Evolutionary conservation across 805 yeast genomes (phyloP).

Genomic region (Lipomyces sp.): DNA sequence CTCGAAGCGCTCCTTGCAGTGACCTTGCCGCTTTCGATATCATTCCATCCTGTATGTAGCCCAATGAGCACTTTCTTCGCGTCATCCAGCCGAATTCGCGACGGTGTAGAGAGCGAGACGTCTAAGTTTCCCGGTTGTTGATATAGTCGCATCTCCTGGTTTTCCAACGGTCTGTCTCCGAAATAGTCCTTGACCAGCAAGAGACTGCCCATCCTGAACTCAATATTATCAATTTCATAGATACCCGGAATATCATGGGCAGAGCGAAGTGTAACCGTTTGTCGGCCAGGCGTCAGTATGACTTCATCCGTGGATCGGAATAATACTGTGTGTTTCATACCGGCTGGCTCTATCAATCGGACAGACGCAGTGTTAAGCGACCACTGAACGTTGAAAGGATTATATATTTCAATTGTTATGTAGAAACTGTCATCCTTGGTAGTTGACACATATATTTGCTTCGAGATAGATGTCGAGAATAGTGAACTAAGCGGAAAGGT

Average conservation of each 20-base stretch:
- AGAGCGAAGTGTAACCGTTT: constrained; percentile 41
- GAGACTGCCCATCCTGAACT: constrained; percentile 41
- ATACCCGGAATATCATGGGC: constrained; percentile 47
- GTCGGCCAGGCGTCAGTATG: constrained; percentile 20
- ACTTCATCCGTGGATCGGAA: constrained; percentile 22
- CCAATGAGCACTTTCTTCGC: constrained; percentile 21
- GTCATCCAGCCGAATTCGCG: constrained; percentile 21
- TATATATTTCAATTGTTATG: constrained; percentile 12
- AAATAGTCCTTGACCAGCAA: constrained; percentile 39
- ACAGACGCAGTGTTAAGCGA: constrained; percentile 17
- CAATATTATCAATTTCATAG: constrained; percentile 44
- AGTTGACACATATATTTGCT: constrained; percentile 13
- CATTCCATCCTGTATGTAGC: constrained; percentile 36
- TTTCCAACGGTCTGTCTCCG: constrained; percentile 10
- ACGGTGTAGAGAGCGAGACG: constrained; percentile 20
- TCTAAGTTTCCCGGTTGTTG: constrained; percentile 35
- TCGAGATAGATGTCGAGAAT: constrained; percentile 13
- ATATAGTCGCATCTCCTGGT: constrained; percentile 20
- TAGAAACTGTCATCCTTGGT: constrained; percentile 27
- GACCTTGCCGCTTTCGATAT: constrained; percentile 17
- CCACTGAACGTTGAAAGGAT: constrained; percentile 28
- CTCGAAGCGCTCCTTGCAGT: constrained; percentile 29
- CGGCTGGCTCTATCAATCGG: constrained; percentile 26
- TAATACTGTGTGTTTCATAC: constrained; percentile 29
- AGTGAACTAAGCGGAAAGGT: constrained; percentile 20